These are phyloP conservation scores for Sparassis latifolia DNA, from an alignment of 1,284 basidiomycete species.

Conservation along the genomic window DNA sequence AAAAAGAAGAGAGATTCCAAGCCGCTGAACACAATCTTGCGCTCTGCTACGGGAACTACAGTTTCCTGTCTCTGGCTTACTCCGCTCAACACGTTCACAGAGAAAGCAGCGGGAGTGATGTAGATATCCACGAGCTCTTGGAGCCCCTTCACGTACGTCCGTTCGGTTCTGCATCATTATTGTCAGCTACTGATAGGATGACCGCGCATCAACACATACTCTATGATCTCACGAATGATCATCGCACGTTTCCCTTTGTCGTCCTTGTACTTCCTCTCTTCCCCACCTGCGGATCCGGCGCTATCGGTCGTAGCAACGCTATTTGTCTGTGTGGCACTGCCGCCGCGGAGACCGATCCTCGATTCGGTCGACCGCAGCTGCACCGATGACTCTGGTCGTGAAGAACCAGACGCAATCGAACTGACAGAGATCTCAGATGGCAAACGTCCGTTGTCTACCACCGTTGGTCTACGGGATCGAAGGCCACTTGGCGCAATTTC, in stretches of 20 bases:
- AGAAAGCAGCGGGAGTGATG: slow-evolving; percentile 77
- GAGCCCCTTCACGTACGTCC: slow-evolving; percentile 90
- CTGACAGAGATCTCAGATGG: slow-evolving; percentile 32
- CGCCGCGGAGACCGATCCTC: slow-evolving; percentile 49
- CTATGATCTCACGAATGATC: slow-evolving; percentile 80
- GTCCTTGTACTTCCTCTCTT: slow-evolving; percentile 84
- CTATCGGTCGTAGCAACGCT: slow-evolving; percentile 74
- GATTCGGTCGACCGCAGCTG: slow-evolving; percentile 59
- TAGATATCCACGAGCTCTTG: slow-evolving; percentile 95
- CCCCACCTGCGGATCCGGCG: slow-evolving; percentile 43
- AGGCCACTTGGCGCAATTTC: slow-evolving; percentile 30
- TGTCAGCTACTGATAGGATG: slow-evolving; percentile 11
- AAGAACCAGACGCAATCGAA: slow-evolving; percentile 20
- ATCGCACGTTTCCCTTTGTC: slow-evolving; percentile 76
- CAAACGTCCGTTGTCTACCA: slow-evolving; percentile 49
- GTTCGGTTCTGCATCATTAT: slow-evolving; percentile 67
- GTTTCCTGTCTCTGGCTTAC: slow-evolving; percentile 76
- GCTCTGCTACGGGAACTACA: slow-evolving; percentile 79
- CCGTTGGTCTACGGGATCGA: slow-evolving; percentile 59
- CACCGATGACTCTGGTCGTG: slow-evolving; percentile 32
- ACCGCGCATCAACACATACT: slow-evolving; percentile 44
- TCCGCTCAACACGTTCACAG: slow-evolving; percentile 62
- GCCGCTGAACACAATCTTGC: slow-evolving; percentile 90
- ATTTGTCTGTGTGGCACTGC: slow-evolving; percentile 54
- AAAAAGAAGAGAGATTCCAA: slow-evolving; percentile 89